phyloP scores from a whole-genome alignment of 1,139 yeast genomes.

The Scheffersomyces stambukii region DNA sequence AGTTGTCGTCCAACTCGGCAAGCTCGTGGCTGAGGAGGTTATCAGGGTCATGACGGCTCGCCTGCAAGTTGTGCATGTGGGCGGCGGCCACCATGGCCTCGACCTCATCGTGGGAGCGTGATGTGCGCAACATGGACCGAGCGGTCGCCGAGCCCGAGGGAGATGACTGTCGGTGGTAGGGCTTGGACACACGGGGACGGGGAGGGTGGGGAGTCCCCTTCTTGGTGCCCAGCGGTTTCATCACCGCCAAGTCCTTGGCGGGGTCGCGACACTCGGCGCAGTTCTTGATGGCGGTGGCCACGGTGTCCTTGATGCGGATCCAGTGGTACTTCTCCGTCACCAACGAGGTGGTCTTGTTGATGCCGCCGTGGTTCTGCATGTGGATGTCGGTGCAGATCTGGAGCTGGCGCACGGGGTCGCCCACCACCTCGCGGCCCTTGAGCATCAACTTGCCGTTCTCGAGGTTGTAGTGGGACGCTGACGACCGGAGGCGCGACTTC shows the following conservation, averaged over 20 bases:
- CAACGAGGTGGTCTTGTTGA: conserved; percentile 77
- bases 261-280: conserved; percentile 70
- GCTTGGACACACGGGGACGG: conserved; percentile 6
- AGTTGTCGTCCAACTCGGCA: conserved; percentile 46
- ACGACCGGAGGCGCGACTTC: conserved; percentile 76
- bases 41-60: conserved; percentile 25
- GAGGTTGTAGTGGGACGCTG: conserved; percentile 74
- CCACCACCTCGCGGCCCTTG: conserved; percentile 77
- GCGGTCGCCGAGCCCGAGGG: no score
- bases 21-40: conserved; percentile 35
- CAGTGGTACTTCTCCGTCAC: conserved; percentile 84
- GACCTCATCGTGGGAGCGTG: no score
- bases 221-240: conserved; percentile 24
- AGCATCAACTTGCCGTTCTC: conserved; percentile 70
- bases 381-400: conserved; percentile 75
- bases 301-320: conserved; percentile 88
- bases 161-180: not conserved
- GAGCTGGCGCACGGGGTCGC: conserved; percentile 69
- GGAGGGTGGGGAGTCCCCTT: conserved; percentile 12
- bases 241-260: conserved; percentile 26
- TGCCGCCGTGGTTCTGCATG: conserved; percentile 74
- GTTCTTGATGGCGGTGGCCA: conserved; percentile 69
- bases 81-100: conserved; percentile 33
- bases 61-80: conserved; percentile 30
- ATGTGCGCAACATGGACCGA: no score